Conservation (phyloP, 2,329 filamentous ascomycete genomes). For the Mycosphaerella sp. region DNA sequence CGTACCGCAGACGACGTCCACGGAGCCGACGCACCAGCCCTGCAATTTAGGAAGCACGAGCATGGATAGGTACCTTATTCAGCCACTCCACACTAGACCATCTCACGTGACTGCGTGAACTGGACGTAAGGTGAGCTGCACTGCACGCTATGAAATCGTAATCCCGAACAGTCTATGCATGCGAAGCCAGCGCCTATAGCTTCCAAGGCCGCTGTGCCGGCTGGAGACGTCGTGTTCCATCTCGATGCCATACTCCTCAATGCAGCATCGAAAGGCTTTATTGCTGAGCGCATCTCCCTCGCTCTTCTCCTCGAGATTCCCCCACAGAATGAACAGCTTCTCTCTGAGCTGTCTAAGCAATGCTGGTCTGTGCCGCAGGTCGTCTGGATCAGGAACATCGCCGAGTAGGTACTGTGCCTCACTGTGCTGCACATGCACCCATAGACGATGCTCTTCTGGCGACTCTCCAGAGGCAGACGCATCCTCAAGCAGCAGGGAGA, state of each 20-base stretch:
- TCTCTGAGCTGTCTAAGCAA: conserved; percentile 55
- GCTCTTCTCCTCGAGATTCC: conserved; percentile 64
- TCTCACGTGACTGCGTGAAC: background rate
- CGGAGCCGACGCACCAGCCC: conserved; percentile 3
- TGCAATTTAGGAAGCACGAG: conserved; percentile 2
- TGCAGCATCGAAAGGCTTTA: conserved; percentile 42
- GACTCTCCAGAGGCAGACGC: conserved; percentile 31
- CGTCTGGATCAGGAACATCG: conserved; percentile 51
- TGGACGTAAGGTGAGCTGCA: background rate
- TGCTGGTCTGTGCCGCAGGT: conserved; percentile 49
- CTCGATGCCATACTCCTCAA: conserved; percentile 40
- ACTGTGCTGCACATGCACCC: conserved; percentile 60
- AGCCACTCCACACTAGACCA: too few relatives aligned
- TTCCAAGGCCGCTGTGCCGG: conserved; percentile 13
- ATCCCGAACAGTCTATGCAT: conserved; percentile 33
- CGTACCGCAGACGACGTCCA: background rate
- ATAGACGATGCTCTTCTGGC: conserved; percentile 40
- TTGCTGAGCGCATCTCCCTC: conserved; percentile 28
- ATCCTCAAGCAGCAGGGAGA: conserved; percentile 72
- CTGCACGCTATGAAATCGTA: conserved; percentile 22
- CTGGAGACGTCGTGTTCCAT: conserved; percentile 27
- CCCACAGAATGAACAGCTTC: conserved; percentile 75
- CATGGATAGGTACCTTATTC: too few relatives aligned
- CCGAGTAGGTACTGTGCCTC: conserved; percentile 53
- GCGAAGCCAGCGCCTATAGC: conserved; percentile 22